Conservation (phyloP, 2,329 filamentous ascomycete genomes). For the Fusarium hostae region DNA sequence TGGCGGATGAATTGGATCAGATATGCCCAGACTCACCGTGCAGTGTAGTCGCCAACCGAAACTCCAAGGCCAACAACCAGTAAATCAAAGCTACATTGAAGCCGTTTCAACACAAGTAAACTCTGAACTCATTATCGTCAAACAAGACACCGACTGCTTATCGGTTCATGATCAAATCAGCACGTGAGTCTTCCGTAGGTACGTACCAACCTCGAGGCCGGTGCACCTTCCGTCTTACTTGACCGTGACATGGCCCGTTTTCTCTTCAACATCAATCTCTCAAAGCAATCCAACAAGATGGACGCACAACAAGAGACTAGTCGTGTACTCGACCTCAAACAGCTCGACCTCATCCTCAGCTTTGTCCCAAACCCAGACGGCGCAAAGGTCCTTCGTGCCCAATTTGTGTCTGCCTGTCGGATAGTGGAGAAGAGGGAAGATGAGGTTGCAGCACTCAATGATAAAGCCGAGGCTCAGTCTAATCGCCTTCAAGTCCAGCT, state of each 20-base stretch:
- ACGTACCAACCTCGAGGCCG: background rate
- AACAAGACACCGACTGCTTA: too few relatives aligned
- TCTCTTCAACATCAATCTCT: background rate
- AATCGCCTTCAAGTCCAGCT: background rate
- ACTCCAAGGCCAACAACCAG: too few relatives aligned
- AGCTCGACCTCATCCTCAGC: background rate
- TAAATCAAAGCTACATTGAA: too few relatives aligned
- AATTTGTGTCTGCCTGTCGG: background rate
- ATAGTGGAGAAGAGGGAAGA: background rate
- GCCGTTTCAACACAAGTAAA: fast-evolving
- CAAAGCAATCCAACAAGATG: background rate
- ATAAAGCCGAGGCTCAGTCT: background rate
- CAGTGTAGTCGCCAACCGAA: too few relatives aligned
- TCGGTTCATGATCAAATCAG: too few relatives aligned
- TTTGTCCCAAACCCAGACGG: background rate
- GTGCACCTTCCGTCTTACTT: background rate
- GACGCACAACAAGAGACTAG: background rate
- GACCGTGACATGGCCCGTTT: background rate
- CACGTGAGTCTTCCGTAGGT: background rate
- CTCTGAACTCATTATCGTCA: too few relatives aligned
- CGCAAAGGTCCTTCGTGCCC: background rate
- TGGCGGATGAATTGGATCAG: background rate
- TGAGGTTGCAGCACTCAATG: background rate
- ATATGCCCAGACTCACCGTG: background rate
- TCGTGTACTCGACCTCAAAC: background rate